Evolutionary conservation across 257 asterid genomes (phyloP), one percentile per base, ranked within the genome.

Genomic region (Jasminum sambac): DNA sequence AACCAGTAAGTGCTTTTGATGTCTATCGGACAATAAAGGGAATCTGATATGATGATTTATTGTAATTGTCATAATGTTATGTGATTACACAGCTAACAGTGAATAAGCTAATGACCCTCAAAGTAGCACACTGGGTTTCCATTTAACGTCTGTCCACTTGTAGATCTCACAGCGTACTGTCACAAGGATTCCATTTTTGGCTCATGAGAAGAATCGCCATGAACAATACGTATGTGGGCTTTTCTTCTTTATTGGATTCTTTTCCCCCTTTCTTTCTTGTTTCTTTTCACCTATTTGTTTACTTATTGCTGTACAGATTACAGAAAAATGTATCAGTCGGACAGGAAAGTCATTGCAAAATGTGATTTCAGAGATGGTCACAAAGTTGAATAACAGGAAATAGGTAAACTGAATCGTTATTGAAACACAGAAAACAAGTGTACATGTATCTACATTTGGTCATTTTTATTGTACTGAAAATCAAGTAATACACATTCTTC

Each of bases 121-220:
- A 43, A 43, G 50, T 43, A 43, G 14, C n/a, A 43, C 34, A 55
- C 23, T 55, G 16, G 11, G 23, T 55, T 55, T 10, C 62, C 34
- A 21, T 55, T 21, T 55, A 21, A 55, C 62, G 19, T 55, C 39
- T 34, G 26, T 71, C 63, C 26, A 14, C 60, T 69, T 83, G 83
- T 91, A 94, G 99, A 88, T 94, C 25, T 73, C 78, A 59, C 91
- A 64, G 41, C 98, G 80, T 68, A 63, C 86, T 60, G 67, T 83
- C 62, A 64, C 84, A 76, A 86, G 92, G 81, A 78, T 94, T 40
- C 99, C 98, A 10, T 85, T 88, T 74, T 68, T 79, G 84, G 95
- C 90, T 37, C 98, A 94, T 77, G 99, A 94, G 80, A 91, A 82
- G 81, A 94, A 91, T 66, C 83, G 92, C 36, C 95, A 88, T 34